These are phyloP conservation scores for Saksenaea vasiformis DNA, from an alignment of 371 early-diverging fungal genomes.

Conservation along the genomic window DNA sequence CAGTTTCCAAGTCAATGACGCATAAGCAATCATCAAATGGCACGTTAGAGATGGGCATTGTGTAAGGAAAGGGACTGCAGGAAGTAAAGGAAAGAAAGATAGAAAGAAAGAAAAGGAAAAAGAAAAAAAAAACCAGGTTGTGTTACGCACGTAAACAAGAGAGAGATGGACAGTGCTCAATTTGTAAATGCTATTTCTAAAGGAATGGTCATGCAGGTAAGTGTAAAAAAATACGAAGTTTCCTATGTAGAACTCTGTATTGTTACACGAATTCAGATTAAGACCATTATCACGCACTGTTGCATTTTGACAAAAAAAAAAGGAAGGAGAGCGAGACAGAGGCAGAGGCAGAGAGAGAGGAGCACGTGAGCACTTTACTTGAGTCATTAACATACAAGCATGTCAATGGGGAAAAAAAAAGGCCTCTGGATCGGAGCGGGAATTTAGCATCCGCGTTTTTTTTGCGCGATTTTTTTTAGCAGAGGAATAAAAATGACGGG, in stretches of 20 bases:
- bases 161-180: background rate
- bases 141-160: background rate
- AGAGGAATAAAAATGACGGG: background rate
- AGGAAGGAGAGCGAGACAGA: background rate
- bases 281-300: background rate
- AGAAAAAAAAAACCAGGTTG: background rate
- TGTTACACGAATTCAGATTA: background rate
- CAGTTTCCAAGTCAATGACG: background rate
- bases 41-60: background rate
- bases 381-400: too few relatives aligned
- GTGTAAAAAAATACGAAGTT: background rate
- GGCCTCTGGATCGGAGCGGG: background rate
- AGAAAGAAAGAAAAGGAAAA: background rate
- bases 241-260: background rate
- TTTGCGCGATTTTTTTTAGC: background rate
- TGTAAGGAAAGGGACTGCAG: background rate
- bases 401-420: too few relatives aligned
- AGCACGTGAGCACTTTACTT: background rate
- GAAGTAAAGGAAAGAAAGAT: background rate
- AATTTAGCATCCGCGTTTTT: background rate
- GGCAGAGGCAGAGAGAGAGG: background rate
- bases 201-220: slow-evolving; percentile 3
- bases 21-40: background rate
- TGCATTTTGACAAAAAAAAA: background rate
- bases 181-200: background rate